phyloP scores from a whole-genome alignment of 352 stramenopile genomes.

The Pythium aquatile region DNA sequence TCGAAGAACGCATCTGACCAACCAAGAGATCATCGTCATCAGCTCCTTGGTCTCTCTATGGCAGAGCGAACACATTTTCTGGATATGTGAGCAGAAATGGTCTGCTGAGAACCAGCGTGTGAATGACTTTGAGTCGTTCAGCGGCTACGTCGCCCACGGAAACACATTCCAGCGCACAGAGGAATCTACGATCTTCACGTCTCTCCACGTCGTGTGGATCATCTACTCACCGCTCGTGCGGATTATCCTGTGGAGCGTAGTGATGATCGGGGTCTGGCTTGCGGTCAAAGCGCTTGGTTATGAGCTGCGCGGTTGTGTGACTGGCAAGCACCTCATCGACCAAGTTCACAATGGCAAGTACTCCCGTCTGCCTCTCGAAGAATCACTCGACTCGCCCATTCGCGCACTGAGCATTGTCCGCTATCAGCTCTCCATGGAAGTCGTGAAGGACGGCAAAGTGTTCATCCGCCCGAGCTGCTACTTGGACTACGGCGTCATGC shows the following conservation, averaged over 20 bases:
- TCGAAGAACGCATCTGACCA: slow-evolving; percentile 10
- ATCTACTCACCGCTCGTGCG: slow-evolving; percentile 18
- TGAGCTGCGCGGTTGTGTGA: not conserved
- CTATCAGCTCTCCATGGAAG: slow-evolving; percentile 25
- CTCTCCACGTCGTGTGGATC: slow-evolving; percentile 12
- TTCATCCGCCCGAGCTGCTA: slow-evolving; percentile 34
- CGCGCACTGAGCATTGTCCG: slow-evolving; percentile 27
- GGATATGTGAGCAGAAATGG: slow-evolving; percentile 23
- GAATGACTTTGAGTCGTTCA: slow-evolving; percentile 19
- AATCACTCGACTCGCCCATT: slow-evolving; percentile 24
- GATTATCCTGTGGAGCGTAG: slow-evolving; percentile 8
- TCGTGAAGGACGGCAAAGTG: slow-evolving; percentile 22
- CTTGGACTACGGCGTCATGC: slow-evolving; percentile 31
- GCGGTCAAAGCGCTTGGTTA: not conserved
- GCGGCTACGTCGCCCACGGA: slow-evolving; percentile 17
- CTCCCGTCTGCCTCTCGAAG: slow-evolving; percentile 25
- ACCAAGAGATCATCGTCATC: slow-evolving; percentile 17
- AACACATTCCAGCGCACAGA: slow-evolving; percentile 12
- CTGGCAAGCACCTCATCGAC: not conserved
- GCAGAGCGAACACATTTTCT: slow-evolving; percentile 15
- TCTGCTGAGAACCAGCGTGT: slow-evolving; percentile 13
- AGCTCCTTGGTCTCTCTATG: slow-evolving; percentile 9
- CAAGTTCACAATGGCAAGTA: slow-evolving; percentile 12
- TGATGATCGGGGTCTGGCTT: slow-evolving; percentile 5
- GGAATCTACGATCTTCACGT: not conserved